Conservation (phyloP, 2,329 filamentous ascomycete species). For the Neofusicoccum umdonicola region DNA sequence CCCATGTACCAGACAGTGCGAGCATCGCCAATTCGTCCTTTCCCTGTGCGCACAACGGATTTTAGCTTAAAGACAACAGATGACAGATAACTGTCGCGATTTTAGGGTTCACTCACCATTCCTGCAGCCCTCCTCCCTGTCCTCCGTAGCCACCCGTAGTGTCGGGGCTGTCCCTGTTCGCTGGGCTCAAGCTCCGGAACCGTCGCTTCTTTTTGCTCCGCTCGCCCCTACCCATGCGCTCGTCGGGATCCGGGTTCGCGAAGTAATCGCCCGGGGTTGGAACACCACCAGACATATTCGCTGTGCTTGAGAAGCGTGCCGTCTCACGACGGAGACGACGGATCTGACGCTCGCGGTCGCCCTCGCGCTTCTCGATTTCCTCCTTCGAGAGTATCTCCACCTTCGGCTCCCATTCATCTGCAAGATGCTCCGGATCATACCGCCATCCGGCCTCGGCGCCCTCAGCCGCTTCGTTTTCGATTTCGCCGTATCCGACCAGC, state of each 20-base stretch:
- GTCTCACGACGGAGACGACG: conserved; percentile 85
- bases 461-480: conserved; percentile 85
- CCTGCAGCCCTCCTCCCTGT: conserved; percentile 57
- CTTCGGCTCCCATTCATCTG: conserved; percentile 52
- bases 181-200: conserved; percentile 83
- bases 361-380: conserved; percentile 95
- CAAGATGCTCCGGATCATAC: conserved; percentile 88
- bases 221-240: conserved; percentile 87
- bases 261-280: conserved; percentile 62
- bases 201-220: conserved; percentile 92
- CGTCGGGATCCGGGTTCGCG: conserved; percentile 60
- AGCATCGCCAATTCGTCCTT: conserved; percentile 79
- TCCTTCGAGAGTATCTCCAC: conserved; percentile 73
- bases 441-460: conserved; percentile 87
- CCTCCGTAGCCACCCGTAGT: conserved; percentile 64
- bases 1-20: conserved; percentile 84
- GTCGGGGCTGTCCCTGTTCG: conserved; percentile 80
- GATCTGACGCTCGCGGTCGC: conserved; percentile 88
- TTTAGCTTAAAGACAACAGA: neutral
- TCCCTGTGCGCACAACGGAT: conserved; percentile 51
- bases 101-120: conserved; percentile 31
- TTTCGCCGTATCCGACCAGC: conserved; percentile 70
- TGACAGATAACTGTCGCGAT: neutral
- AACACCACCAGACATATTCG: conserved; percentile 75
- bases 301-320: conserved; percentile 82